Conservation (phyloP, 768 basidiomycete species). For the Tulasnella sp. region DNA sequence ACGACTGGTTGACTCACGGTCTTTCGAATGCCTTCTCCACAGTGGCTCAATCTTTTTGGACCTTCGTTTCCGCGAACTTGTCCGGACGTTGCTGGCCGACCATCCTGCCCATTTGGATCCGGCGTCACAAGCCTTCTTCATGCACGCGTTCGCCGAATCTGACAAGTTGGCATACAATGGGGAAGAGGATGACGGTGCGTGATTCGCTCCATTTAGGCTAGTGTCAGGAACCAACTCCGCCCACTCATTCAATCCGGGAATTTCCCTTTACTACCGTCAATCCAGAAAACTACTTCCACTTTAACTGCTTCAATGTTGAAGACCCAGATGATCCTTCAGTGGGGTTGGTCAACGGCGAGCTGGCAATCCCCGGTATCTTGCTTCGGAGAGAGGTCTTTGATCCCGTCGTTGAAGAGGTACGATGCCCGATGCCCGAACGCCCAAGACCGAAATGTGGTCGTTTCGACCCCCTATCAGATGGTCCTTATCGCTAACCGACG, state of each 20-base stretch:
- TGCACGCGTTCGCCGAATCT: conserved; percentile 81
- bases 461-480: not conserved
- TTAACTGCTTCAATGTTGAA: conserved; percentile 81
- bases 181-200: conserved; percentile 71
- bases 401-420: conserved; percentile 78
- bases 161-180: conserved; percentile 82
- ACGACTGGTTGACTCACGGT: conserved; percentile 5
- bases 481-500: conserved; percentile 7
- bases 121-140: conserved; percentile 82
- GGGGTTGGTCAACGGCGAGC: conserved; percentile 79
- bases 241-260: conserved; percentile 8
- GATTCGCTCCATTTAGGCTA: conserved; percentile 31
- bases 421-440: conserved; percentile 36
- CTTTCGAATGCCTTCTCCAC: not conserved
- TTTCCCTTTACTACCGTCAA: not conserved
- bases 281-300: conserved; percentile 80
- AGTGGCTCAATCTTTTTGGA: conserved; percentile 82
- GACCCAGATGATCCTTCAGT: conserved; percentile 80
- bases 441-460: not conserved
- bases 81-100: conserved; percentile 73
- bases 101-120: conserved; percentile 85
- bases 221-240: not conserved
- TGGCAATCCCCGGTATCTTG: conserved; percentile 78
- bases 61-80: conserved; percentile 79
- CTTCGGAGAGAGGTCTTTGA: conserved; percentile 85